These are phyloP conservation scores for Exophiala viscosa DNA, from an alignment of 2,329 filamentous ascomycete species.

Conservation along the genomic window DNA sequence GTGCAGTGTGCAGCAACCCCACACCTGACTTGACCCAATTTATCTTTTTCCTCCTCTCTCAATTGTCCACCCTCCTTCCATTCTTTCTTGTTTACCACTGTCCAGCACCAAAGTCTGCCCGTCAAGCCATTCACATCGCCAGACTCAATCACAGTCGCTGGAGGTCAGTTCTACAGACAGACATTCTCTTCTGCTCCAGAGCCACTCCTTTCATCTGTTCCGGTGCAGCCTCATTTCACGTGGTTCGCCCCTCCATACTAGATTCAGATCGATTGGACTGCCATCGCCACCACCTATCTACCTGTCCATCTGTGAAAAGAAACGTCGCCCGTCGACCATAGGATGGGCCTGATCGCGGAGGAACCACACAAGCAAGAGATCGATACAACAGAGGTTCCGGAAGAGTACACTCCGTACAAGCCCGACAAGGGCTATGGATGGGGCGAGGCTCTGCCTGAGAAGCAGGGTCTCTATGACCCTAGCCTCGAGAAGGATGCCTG, in stretches of 20 bases:
- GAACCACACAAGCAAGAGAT: slow-evolving; percentile 45
- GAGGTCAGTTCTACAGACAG: slow-evolving; percentile 16
- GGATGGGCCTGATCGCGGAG: slow-evolving; percentile 50
- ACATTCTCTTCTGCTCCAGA: slow-evolving; percentile 20
- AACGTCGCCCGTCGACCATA: slow-evolving; percentile 30
- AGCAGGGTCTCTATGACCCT: slow-evolving; percentile 98
- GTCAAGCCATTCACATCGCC: background rate
- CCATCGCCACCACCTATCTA: slow-evolving; percentile 8
- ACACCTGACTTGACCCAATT: slow-evolving; percentile 18
- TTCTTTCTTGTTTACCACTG: slow-evolving; percentile 13
- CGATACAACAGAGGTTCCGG: slow-evolving; percentile 43
- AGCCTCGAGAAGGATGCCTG: slow-evolving; percentile 97
- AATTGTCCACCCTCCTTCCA: slow-evolving; percentile 12
- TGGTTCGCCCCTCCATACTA: background rate
- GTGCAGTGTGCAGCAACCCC: slow-evolving; percentile 12
- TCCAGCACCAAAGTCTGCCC: slow-evolving; percentile 12
- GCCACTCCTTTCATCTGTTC: background rate
- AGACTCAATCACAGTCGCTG: slow-evolving; percentile 7
- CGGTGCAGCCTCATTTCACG: background rate
- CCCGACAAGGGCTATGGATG: slow-evolving; percentile 71
- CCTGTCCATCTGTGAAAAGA: background rate
- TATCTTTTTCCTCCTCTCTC: slow-evolving; percentile 20
- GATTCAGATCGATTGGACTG: background rate
- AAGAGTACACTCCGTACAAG: slow-evolving; percentile 53
- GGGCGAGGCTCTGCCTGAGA: slow-evolving; percentile 92